phyloP scores from a whole-genome alignment of 1,284 basidiomycete genomes.

The Ceratorhiza oryzae-sativae region DNA sequence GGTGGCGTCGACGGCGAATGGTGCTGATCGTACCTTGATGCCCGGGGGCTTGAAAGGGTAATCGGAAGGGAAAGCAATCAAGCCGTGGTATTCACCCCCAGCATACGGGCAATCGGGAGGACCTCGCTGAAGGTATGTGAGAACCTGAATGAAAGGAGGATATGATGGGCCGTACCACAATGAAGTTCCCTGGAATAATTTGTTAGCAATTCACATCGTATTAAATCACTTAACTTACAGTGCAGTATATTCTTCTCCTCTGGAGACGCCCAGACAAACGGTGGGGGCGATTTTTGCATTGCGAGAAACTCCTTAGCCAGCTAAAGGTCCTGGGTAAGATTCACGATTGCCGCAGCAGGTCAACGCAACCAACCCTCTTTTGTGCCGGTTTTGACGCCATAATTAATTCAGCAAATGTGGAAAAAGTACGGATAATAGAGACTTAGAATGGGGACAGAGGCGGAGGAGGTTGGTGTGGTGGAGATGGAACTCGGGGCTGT shows the following conservation, averaged over 20 bases:
- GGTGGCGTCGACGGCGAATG: constrained; percentile 21
- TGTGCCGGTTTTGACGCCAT: constrained; percentile 86
- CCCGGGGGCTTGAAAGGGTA: constrained; percentile 96
- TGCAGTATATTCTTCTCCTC: constrained; percentile 95
- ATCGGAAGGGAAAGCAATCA: constrained; percentile 86
- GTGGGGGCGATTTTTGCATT: constrained; percentile 94
- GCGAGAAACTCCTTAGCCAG: constrained; percentile 87
- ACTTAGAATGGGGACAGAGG: not conserved
- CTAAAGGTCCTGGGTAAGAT: constrained; percentile 53
- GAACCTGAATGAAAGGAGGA: constrained; percentile 12
- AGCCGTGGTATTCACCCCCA: constrained; percentile 95
- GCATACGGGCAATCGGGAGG: constrained; percentile 91
- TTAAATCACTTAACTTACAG: constrained; percentile 60
- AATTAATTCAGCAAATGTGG: not conserved
- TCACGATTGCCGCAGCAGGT: not conserved
- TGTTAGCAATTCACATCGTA: constrained; percentile 10
- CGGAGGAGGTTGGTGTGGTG: constrained; percentile 17
- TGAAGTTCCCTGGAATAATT: constrained; percentile 77
- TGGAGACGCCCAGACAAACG: constrained; percentile 91
- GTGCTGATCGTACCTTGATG: constrained; percentile 74
- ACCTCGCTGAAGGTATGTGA: constrained; percentile 68
- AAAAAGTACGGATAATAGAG: not conserved
- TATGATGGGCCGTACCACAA: constrained; percentile 67
- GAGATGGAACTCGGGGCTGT: constrained; percentile 28
- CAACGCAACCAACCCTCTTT: constrained; percentile 70